phyloP scores from a whole-genome alignment of 345 rosid genomes.

The Gossypium thurberi region DNA sequence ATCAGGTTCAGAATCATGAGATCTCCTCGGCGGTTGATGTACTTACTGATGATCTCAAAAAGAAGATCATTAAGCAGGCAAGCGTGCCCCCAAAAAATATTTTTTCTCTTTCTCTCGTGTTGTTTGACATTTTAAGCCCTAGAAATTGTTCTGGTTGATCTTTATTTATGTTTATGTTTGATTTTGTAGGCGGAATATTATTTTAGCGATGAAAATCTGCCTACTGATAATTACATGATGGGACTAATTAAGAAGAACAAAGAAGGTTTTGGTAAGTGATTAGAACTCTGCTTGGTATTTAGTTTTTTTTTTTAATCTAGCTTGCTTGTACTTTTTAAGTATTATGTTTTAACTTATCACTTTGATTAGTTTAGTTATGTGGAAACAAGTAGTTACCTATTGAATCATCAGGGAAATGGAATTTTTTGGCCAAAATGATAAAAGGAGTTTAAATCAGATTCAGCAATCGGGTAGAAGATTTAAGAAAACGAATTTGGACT shows the following conservation, averaged over 20 bases:
- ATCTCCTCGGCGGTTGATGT: conserved; percentile 21
- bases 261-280: conserved; percentile 67
- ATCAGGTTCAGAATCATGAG: conserved; percentile 25
- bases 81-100: background rate
- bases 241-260: conserved; percentile 63
- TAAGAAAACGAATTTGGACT: background rate
- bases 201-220: conserved; percentile 86
- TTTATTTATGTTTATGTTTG: background rate
- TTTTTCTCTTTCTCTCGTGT: background rate
- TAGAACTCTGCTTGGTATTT: background rate
- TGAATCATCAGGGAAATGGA: background rate
- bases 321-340: background rate
- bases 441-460: background rate
- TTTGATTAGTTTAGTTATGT: background rate
- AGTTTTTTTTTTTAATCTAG: background rate
- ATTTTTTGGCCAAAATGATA: background rate
- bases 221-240: conserved; percentile 63
- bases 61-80: conserved; percentile 60
- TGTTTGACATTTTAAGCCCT: background rate
- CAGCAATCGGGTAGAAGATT: background rate
- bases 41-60: conserved; percentile 43
- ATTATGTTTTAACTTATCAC: background rate
- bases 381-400: background rate
- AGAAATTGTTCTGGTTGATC: background rate
- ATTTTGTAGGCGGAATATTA: conserved; percentile 79